A percentile compares a stretch with the other conserved stretches of the same genome.
Evolutionary conservation across 2,329 filamentous ascomycete species (phyloP).

Genomic region (Mycosphaerella sp.): DNA sequence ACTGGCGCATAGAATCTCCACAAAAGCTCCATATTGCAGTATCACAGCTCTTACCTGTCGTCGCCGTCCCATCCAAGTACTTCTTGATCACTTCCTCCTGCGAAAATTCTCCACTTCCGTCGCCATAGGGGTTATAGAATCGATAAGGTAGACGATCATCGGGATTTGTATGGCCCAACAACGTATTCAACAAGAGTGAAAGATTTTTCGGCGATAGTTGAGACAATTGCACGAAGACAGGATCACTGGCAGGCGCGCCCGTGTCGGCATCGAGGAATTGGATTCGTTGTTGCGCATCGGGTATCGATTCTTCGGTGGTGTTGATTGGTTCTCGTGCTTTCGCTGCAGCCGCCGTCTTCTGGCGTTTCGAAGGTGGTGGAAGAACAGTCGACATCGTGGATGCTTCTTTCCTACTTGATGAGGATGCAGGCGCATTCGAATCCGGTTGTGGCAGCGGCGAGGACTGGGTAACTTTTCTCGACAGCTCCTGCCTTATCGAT

Average conservation of each 20-base stretch:
- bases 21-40: background rate
- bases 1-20: no score
- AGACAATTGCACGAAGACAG: slow-evolving; percentile 68
- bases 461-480: no score
- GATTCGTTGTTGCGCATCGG: slow-evolving; percentile 61
- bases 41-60: slow-evolving; percentile 13
- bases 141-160: slow-evolving; percentile 60
- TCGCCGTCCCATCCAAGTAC: slow-evolving; percentile 40
- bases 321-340: slow-evolving; percentile 69
- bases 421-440: no score
- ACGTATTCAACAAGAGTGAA: slow-evolving; percentile 75
- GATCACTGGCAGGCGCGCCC: slow-evolving; percentile 60
- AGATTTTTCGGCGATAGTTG: slow-evolving; percentile 86
- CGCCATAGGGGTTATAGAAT: slow-evolving; percentile 49
- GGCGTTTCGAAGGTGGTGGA: slow-evolving; percentile 82
- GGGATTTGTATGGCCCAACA: slow-evolving; percentile 59
- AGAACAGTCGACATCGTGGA: slow-evolving; percentile 66
- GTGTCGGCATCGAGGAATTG: slow-evolving; percentile 80
- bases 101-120: slow-evolving; percentile 40
- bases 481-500: no score
- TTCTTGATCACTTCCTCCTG: slow-evolving; percentile 36
- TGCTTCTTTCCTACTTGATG: no score
- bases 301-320: slow-evolving; percentile 53
- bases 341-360: slow-evolving; percentile 68
- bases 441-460: no score